Percentiles rank a stretch among this genome's conserved stretches.
Conservation (phyloP, 768 basidiomycete genomes). For the Rhizopogon salebrosus region DNA sequence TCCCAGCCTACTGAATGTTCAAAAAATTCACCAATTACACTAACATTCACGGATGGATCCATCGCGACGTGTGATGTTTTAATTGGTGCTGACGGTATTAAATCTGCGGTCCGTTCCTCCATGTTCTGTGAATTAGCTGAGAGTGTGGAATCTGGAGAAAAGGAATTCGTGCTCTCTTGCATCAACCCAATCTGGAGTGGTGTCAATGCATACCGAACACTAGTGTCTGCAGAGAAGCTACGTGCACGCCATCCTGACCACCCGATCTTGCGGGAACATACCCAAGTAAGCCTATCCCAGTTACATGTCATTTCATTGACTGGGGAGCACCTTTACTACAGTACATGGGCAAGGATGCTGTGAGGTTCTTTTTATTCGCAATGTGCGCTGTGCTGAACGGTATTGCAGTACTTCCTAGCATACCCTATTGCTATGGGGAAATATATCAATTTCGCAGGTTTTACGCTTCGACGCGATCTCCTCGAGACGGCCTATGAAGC, state of each 20-base stretch:
- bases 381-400: neutral
- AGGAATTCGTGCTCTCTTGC: constrained; percentile 34
- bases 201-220: constrained; percentile 49
- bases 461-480: constrained; percentile 44
- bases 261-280: constrained; percentile 40
- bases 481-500: constrained; percentile 39
- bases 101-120: constrained; percentile 40
- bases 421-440: constrained; percentile 58
- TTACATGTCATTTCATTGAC: neutral
- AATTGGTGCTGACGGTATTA: constrained; percentile 63
- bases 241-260: constrained; percentile 40
- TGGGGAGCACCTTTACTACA: constrained; percentile 15
- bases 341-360: constrained; percentile 54
- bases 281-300: constrained; percentile 32
- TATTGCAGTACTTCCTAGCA: constrained; percentile 48
- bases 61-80: constrained; percentile 58
- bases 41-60: constrained; percentile 61
- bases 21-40: constrained; percentile 26
- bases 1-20: constrained; percentile 29
- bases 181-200: constrained; percentile 59
- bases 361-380: constrained; percentile 19
- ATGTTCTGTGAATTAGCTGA: constrained; percentile 30
- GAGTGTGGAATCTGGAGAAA: constrained; percentile 32
- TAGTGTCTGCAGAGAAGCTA: constrained; percentile 51
- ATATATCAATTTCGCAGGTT: constrained; percentile 60